Evolutionary conservation across 2,329 filamentous ascomycete genomes (phyloP).

Genomic region (Sordariomycetes sp.): DNA sequence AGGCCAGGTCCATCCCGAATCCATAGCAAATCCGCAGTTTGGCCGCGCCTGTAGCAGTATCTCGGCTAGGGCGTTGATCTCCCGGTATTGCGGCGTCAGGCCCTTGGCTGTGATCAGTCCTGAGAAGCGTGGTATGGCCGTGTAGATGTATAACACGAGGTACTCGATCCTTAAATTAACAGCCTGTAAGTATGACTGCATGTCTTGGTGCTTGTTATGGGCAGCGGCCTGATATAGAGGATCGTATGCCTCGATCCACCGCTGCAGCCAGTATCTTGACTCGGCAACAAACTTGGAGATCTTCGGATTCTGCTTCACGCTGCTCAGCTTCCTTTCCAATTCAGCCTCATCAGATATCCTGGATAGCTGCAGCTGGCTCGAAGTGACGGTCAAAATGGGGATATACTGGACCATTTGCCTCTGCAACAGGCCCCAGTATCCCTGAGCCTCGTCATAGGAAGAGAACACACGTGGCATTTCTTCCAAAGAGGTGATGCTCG

Average conservation of each 20-base stretch:
- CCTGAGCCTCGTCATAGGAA: conserved; percentile 22
- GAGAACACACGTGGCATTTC: conserved; percentile 21
- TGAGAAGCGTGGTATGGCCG: conserved; percentile 26
- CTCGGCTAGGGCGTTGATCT: conserved; percentile 28
- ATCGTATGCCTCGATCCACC: conserved; percentile 28
- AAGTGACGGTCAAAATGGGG: conserved; percentile 21
- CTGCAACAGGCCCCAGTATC: conserved; percentile 28
- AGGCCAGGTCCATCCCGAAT: conserved; percentile 35
- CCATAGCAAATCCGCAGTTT: conserved; percentile 33
- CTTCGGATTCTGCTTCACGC: conserved; percentile 17
- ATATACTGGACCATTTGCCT: conserved; percentile 25
- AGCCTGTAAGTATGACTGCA: conserved; percentile 21
- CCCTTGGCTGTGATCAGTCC: conserved; percentile 22
- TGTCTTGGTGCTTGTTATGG: conserved; percentile 12
- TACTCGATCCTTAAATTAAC: conserved; percentile 32
- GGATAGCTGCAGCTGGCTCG: conserved; percentile 18
- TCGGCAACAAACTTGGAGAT: conserved; percentile 23
- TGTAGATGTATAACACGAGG: conserved; percentile 29
- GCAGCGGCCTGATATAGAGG: conserved; percentile 20
- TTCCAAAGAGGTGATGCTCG: conserved; percentile 18
- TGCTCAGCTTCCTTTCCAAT: conserved; percentile 18
- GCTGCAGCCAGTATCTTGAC: conserved; percentile 25
- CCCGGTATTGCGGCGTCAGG: conserved; percentile 31
- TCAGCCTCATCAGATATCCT: conserved; percentile 15
- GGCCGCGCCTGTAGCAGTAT: conserved; percentile 23